Evolutionary conservation across 2,329 filamentous ascomycete species (phyloP).

Genomic region (Epichloe brachyelytri): DNA sequence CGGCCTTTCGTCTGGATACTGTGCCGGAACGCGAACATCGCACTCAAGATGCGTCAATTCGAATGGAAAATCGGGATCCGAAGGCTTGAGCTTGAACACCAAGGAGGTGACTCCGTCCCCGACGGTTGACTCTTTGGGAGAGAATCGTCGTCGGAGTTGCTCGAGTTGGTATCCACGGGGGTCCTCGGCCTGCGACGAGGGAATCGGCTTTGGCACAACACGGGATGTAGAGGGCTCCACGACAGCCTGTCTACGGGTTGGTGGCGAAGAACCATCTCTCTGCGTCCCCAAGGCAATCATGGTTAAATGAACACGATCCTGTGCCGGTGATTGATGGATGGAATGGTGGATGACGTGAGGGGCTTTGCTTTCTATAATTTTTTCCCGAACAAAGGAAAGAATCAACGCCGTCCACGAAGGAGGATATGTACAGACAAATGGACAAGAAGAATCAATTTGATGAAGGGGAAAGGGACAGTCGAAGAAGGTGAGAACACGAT

Average conservation of each 20-base stretch:
- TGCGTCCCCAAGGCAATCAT: conserved; percentile 27
- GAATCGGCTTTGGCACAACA: conserved; percentile 51
- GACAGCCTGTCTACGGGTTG: conserved; percentile 33
- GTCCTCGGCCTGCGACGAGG: conserved; percentile 50
- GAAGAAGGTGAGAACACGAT: neutral
- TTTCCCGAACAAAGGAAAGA: neutral
- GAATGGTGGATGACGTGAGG: neutral
- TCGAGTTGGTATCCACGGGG: conserved; percentile 64
- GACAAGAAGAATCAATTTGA: neutral
- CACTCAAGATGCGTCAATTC: conserved; percentile 59
- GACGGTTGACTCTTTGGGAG: conserved; percentile 29
- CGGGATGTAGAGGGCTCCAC: conserved; percentile 29
- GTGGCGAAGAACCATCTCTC: conserved; percentile 17
- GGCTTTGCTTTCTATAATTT: neutral
- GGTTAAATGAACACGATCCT: neutral
- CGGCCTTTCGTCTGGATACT: conserved; percentile 48
- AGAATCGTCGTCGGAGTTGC: conserved; percentile 58
- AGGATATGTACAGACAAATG: neutral
- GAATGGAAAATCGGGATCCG: conserved; percentile 76
- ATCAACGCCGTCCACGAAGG: neutral
- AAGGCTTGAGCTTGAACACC: conserved; percentile 53
- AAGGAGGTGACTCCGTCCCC: conserved; percentile 41
- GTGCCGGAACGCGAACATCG: conserved; percentile 48
- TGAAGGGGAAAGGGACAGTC: neutral
- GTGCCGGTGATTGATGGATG: neutral